These are phyloP conservation scores for Aureobasidium sp. DNA, from an alignment of 2,329 filamentous ascomycete species.

Conservation along the genomic window DNA sequence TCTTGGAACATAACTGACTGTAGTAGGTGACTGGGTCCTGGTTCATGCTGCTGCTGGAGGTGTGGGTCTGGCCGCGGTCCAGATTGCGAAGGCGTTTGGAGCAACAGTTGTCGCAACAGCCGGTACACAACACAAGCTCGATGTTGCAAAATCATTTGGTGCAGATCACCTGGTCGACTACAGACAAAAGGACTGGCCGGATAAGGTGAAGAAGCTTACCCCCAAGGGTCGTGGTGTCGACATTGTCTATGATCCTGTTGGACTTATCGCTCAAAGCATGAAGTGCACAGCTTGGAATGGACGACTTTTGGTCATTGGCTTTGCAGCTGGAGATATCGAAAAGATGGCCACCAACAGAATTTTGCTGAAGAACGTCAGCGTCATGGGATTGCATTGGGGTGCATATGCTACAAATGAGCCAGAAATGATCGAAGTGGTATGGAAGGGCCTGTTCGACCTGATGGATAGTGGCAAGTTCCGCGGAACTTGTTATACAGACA, in stretches of 20 bases:
- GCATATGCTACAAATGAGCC: slow-evolving; percentile 68
- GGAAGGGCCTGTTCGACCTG: slow-evolving; percentile 72
- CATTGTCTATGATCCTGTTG: slow-evolving; percentile 92
- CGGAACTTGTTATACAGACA: slow-evolving; percentile 75
- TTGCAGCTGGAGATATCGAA: slow-evolving; percentile 79
- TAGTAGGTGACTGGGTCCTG: slow-evolving; percentile 68
- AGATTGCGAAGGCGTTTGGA: slow-evolving; percentile 86
- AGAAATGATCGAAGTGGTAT: slow-evolving; percentile 62
- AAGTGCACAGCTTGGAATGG: slow-evolving; percentile 95
- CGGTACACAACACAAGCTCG: slow-evolving; percentile 68
- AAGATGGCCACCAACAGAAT: slow-evolving; percentile 91
- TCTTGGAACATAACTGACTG: neutral
- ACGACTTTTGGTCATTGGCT: slow-evolving; percentile 77
- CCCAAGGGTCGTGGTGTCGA: slow-evolving; percentile 69
- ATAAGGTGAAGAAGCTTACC: slow-evolving; percentile 67
- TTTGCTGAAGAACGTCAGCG: slow-evolving; percentile 81
- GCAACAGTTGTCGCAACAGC: slow-evolving; percentile 92
- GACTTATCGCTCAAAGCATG: slow-evolving; percentile 75
- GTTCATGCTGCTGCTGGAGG: slow-evolving; percentile 90
- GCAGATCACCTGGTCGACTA: slow-evolving; percentile 82
- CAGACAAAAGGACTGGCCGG: slow-evolving; percentile 51
- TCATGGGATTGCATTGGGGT: slow-evolving; percentile 90
- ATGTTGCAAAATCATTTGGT: slow-evolving; percentile 70
- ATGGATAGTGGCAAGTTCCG: slow-evolving; percentile 70
- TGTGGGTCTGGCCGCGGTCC: slow-evolving; percentile 83